Evolutionary conservation across 139 green algal genomes (phyloP).

Genomic region (Chlamydomonas schloesseri): DNA sequence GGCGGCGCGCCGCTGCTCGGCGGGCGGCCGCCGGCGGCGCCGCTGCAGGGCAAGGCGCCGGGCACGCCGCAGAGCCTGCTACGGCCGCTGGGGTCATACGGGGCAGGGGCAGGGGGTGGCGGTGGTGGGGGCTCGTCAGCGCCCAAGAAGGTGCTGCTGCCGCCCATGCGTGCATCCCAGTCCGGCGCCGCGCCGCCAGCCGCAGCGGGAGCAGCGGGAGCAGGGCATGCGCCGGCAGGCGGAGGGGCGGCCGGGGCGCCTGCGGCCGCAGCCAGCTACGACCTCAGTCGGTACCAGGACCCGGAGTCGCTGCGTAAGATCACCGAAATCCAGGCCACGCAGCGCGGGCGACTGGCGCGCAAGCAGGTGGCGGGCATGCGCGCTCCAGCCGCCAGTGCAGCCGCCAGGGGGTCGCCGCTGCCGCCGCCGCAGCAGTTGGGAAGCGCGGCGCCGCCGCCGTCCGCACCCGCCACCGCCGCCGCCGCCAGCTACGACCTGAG

Average conservation of each 20-base stretch:
- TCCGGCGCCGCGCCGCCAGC: too few species aligned
- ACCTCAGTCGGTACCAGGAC: conserved; percentile 17
- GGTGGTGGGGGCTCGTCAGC: background rate
- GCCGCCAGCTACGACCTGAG: background rate
- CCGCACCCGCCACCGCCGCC: too few species aligned
- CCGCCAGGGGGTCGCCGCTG: too few species aligned
- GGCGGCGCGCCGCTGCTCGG: background rate
- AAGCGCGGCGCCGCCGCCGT: too few species aligned
- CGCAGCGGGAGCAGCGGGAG: background rate
- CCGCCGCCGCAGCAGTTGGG: too few species aligned
- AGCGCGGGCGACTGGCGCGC: background rate
- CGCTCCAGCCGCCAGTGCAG: too few species aligned
- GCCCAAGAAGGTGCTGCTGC: background rate
- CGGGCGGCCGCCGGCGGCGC: background rate
- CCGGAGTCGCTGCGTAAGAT: conserved; percentile 2
- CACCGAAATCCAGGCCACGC: background rate
- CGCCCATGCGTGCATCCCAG: background rate
- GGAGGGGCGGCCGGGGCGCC: too few species aligned
- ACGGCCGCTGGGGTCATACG: background rate
- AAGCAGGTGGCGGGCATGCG: background rate
- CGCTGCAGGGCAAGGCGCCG: background rate
- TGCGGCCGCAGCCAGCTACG: background rate
- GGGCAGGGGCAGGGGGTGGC: background rate
- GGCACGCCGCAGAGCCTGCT: conserved; percentile 18
- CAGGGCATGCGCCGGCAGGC: background rate